Percentiles rank a stretch among this genome's conserved stretches.
These are phyloP conservation scores for Dothistroma septosporum DNA, from an alignment of 2,329 filamentous ascomycete genomes.

Conservation along the genomic window DNA sequence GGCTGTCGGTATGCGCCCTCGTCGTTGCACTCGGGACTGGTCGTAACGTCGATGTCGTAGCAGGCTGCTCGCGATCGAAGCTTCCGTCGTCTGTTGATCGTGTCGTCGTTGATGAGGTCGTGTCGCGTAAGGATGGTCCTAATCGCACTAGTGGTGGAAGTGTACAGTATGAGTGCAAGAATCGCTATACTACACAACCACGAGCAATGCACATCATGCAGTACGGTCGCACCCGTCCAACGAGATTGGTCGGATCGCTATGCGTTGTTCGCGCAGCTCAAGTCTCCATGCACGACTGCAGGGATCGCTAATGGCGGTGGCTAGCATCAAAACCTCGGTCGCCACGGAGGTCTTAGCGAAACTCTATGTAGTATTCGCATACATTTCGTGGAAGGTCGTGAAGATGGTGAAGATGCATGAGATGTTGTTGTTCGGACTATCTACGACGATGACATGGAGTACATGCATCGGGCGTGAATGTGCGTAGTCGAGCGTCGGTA, in stretches of 20 bases:
- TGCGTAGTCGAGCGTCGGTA: background rate
- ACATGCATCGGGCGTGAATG: background rate
- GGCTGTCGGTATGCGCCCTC: background rate
- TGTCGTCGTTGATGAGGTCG: background rate
- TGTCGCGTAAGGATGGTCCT: constrained; percentile 6
- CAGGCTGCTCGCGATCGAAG: constrained; percentile 2
- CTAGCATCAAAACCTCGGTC: background rate
- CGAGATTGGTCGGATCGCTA: background rate
- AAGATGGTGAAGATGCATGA: background rate
- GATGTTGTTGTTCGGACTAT: background rate
- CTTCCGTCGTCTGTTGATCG: constrained; percentile 6
- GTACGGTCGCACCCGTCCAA: background rate
- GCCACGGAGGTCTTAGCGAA: background rate
- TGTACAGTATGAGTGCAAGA: background rate
- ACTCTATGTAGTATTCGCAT: background rate
- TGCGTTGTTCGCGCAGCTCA: background rate
- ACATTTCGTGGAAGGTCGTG: background rate
- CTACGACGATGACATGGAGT: background rate
- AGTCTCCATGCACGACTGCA: background rate
- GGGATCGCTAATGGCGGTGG: background rate
- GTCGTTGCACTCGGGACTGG: background rate
- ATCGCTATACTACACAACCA: background rate
- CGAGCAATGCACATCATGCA: background rate
- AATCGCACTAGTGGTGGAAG: background rate
- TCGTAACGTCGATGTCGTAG: constrained; percentile 8